These are phyloP conservation scores for Spergularia bocconei DNA, from an alignment of 148 eudicot species.

Conservation along the genomic window DNA sequence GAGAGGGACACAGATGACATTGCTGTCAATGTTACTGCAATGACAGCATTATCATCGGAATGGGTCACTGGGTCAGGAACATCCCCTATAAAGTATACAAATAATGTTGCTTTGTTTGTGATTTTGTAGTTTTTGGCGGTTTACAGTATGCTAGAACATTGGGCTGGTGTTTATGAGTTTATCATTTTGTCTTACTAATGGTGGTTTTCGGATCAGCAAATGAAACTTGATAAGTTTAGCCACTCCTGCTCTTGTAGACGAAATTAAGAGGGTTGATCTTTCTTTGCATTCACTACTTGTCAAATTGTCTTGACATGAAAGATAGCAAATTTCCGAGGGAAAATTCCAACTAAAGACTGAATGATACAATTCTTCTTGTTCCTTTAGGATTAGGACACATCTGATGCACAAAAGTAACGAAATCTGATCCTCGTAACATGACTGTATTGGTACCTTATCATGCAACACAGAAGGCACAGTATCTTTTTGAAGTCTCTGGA, in stretches of 20 bases:
- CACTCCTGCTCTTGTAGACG: background rate
- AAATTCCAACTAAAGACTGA: background rate
- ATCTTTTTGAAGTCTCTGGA: background rate
- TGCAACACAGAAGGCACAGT: background rate
- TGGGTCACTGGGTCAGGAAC: no score
- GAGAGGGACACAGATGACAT: no score
- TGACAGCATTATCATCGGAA: no score
- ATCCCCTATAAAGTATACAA: no score
- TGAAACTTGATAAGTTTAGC: no score
- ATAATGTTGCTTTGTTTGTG: no score
- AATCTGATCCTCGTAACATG: background rate
- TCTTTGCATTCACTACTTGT: background rate
- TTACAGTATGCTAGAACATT: no score
- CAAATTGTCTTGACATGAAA: background rate
- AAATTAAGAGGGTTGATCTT: background rate
- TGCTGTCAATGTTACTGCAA: no score
- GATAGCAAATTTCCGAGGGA: background rate
- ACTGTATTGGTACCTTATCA: background rate
- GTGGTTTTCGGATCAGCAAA: no score
- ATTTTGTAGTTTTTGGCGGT: no score
- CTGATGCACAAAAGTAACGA: background rate
- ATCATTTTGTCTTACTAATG: no score
- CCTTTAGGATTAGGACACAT: conserved; percentile 9
- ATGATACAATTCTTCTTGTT: background rate
- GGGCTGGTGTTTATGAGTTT: no score